These are phyloP conservation scores for Naganishia antarctica DNA, from an alignment of 768 basidiomycete genomes.

Conservation along the genomic window DNA sequence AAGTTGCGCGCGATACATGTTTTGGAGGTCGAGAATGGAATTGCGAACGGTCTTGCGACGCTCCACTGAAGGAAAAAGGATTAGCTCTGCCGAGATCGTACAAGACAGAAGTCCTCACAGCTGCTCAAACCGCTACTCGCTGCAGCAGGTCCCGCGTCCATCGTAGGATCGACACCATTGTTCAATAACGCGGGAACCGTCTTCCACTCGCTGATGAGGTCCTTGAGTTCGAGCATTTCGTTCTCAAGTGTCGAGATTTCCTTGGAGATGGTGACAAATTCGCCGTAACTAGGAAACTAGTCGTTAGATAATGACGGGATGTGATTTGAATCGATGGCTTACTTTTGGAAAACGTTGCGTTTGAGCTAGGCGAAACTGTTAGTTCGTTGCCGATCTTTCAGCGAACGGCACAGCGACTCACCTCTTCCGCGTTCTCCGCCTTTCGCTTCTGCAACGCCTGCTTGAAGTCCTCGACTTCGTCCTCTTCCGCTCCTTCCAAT, in stretches of 20 bases:
- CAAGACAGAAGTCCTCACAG: not conserved
- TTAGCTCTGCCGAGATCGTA: no score
- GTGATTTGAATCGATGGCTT: constrained; percentile 28
- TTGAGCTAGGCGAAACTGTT: constrained; percentile 75
- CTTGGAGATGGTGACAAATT: constrained; percentile 93
- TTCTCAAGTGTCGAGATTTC: constrained; percentile 94
- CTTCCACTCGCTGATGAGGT: constrained; percentile 89
- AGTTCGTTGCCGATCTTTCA: constrained; percentile 58
- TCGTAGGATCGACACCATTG: constrained; percentile 12
- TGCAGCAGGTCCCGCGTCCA: not conserved
- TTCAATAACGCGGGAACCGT: constrained; percentile 79
- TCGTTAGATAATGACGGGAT: not conserved
- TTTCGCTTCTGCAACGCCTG: constrained; percentile 62
- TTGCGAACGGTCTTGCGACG: constrained; percentile 68
- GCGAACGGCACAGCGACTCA: constrained; percentile 50
- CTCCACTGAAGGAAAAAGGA: constrained; percentile 48
- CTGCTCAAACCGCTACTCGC: not conserved
- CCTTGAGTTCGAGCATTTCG: constrained; percentile 95
- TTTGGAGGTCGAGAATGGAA: constrained; percentile 89
- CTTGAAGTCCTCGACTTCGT: constrained; percentile 47
- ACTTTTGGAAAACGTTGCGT: constrained; percentile 93
- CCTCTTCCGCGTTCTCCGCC: constrained; percentile 69
- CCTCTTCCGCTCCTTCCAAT: constrained; percentile 46
- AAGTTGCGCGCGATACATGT: constrained; percentile 92
- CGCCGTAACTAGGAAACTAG: constrained; percentile 69